Evolutionary conservation across 2,329 filamentous ascomycete species (phyloP), one percentile per base, ranked within the genome.

Genomic region (Claviceps digitariae): DNA sequence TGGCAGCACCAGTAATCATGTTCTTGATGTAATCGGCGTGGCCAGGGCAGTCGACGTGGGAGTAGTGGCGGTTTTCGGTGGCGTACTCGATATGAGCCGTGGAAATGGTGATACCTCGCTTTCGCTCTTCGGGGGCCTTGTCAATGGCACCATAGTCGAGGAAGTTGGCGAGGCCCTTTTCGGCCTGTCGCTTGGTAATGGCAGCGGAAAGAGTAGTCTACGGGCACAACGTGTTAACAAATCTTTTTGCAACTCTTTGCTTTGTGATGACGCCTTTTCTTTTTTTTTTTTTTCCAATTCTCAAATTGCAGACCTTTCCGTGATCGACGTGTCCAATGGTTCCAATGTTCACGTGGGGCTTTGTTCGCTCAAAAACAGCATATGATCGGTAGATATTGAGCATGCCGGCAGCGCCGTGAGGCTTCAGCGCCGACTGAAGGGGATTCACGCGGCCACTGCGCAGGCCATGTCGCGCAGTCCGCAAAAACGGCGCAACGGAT

Each of bases 21-120:
- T 98, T 98, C 83, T 98, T 98, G 79, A 98, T 97, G 81, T 98
- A 98, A 89, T 98, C 93, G 74, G 93, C 93, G 85, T 98, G 93
- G 74, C 93, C 93, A 55, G 93, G 93, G 75, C 93, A 98, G 82
- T 98, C 93, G 77, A 98, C 93, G 82, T 98, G 93, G 66, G 93
- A 93, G 76, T 98, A 98, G 78, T 98, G 93, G 67, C 93, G 86
- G 69, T 78, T 79, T 0, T 95, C 88, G 70, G 93, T 98, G 63
- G 88, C 76, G 79, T 97, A 98, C 78, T 98, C 93, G 75, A 98
- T 95, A 76, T 98, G 93, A 61, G 93, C 89, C 53, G 93, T 94
- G 56, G 93, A 90, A 70, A 98, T 98, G 70, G 93, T 98, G 75
- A 98, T 98, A 84, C 93, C 93, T 82, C 93, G 91, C 82, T 97